Conservation (phyloP, 331 rosid species). For the Dryas integrifolia region DNA sequence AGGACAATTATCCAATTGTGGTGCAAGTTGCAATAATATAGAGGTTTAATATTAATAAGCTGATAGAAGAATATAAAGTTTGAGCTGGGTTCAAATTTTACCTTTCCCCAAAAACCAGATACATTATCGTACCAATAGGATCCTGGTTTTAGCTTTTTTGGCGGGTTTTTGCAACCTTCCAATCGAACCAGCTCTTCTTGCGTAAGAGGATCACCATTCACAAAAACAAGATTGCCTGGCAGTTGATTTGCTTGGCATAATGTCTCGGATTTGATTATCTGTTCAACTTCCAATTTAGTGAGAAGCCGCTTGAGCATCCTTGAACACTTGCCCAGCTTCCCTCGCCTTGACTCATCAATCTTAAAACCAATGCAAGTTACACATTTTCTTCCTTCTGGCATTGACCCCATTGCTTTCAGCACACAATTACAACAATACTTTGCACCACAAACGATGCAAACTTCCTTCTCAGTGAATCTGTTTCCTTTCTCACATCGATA, state of each 20-base stretch:
- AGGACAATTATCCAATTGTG: constrained; percentile 14
- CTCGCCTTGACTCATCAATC: constrained; percentile 63
- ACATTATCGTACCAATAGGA: constrained; percentile 84
- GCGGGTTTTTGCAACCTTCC: constrained; percentile 53
- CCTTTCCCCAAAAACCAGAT: constrained; percentile 97
- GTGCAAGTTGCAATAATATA: constrained; percentile 12
- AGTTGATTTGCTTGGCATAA: constrained; percentile 59
- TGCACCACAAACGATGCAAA: constrained; percentile 78
- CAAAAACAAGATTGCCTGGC: constrained; percentile 44
- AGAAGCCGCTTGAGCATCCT: constrained; percentile 58
- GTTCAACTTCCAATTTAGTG: constrained; percentile 41
- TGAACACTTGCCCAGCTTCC: constrained; percentile 56
- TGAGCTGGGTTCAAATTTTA: constrained; percentile 29
- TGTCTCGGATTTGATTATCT: constrained; percentile 53
- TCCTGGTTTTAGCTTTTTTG: constrained; percentile 72
- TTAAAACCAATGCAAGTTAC: constrained; percentile 57
- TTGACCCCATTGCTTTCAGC: constrained; percentile 79
- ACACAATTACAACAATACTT: constrained; percentile 73
- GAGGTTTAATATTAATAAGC: not conserved
- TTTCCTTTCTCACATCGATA: constrained; percentile 68
- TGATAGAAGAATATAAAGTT: not conserved
- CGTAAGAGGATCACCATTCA: constrained; percentile 50
- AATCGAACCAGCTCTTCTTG: constrained; percentile 46
- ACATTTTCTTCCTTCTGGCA: constrained; percentile 98
- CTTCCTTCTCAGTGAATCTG: constrained; percentile 58